Percentiles rank a stretch among this genome's conserved stretches.
These are phyloP conservation scores for Phytophthora syringae DNA, from an alignment of 352 stramenopile genomes.

Conservation along the genomic window DNA sequence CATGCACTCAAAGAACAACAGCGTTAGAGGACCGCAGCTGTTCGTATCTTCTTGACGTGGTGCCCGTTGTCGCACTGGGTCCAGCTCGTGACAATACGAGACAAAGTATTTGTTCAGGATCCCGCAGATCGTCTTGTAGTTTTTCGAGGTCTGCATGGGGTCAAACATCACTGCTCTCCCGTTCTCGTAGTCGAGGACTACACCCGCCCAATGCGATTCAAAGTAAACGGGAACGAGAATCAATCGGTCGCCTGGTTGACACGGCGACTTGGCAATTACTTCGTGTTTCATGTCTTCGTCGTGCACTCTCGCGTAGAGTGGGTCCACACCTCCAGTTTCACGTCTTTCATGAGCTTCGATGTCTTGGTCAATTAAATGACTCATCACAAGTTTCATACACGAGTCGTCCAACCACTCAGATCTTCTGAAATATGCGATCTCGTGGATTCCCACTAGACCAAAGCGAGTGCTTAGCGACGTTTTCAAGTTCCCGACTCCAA, in stretches of 20 bases:
- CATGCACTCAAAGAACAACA: background rate
- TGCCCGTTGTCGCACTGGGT: background rate
- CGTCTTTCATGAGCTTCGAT: background rate
- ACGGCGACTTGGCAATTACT: background rate
- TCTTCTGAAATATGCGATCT: background rate
- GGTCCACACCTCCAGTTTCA: background rate
- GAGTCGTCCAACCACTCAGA: background rate
- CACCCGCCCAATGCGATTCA: background rate
- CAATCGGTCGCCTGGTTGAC: background rate
- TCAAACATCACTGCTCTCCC: background rate
- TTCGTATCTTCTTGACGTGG: background rate
- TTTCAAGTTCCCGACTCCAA: too few relatives aligned
- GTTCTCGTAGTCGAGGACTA: background rate
- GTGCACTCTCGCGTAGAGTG: background rate
- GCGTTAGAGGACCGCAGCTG: constrained; percentile 7
- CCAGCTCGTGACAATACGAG: background rate
- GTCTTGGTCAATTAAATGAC: background rate
- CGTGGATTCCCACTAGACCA: background rate
- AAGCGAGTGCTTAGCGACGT: too few relatives aligned
- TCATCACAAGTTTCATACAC: background rate
- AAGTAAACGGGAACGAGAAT: background rate
- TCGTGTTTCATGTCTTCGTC: background rate
- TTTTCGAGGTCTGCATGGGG: background rate
- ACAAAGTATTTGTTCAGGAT: background rate
- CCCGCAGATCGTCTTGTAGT: background rate